These are phyloP conservation scores for Prunus kanzakura DNA, from an alignment of 306 rosid species.

Conservation along the genomic window DNA sequence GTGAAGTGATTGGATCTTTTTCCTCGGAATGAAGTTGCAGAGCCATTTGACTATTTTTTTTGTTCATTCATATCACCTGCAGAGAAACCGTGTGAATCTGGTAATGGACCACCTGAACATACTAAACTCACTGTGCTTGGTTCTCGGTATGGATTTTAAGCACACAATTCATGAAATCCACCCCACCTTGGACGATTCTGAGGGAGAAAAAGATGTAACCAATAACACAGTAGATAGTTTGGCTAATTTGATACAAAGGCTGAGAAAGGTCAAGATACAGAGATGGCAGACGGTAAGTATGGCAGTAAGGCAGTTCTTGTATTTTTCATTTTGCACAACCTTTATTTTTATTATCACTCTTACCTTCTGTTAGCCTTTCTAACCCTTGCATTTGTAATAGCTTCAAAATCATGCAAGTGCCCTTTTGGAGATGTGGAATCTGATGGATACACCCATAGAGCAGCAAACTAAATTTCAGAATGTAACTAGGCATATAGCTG, in stretches of 20 bases:
- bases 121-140: constrained; percentile 35
- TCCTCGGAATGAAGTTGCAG: neutral
- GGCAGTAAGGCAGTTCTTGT: constrained; percentile 2
- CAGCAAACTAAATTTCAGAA: constrained; percentile 57
- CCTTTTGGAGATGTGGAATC: constrained; percentile 69
- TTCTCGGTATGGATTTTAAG: constrained; percentile 48
- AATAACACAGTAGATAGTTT: constrained; percentile 41
- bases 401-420: constrained; percentile 50
- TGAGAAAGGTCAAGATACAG: constrained; percentile 53
- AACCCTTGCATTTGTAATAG: constrained; percentile 37
- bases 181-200: constrained; percentile 37
- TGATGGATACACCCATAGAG: constrained; percentile 68
- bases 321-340: neutral
- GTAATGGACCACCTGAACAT: constrained; percentile 36
- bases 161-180: constrained; percentile 30
- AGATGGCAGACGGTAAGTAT: constrained; percentile 59
- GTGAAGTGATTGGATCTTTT: neutral
- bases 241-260: constrained; percentile 39
- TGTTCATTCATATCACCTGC: constrained; percentile 1
- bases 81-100: constrained; percentile 53
- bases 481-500: constrained; percentile 54
- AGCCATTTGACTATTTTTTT: neutral
- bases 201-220: constrained; percentile 37
- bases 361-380: neutral
- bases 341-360: neutral